Evolutionary conservation across 768 basidiomycete genomes (phyloP).

Genomic region (Russula ochroleuca): DNA sequence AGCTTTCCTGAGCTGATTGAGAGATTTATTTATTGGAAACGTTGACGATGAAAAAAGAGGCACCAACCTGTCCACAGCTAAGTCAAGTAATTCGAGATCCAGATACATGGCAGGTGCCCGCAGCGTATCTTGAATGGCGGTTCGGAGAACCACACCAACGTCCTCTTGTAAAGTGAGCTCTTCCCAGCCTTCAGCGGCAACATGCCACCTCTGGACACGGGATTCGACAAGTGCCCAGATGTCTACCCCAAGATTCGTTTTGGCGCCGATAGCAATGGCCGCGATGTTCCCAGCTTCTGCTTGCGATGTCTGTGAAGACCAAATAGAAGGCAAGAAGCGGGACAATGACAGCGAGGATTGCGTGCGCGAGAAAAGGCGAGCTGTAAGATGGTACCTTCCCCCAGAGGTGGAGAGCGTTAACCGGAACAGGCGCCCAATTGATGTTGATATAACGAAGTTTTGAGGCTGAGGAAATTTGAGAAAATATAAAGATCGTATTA

Average conservation of each 20-base stretch:
- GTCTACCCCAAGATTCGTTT: slow-evolving; percentile 46
- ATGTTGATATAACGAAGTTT: slow-evolving; percentile 66
- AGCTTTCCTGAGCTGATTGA: slow-evolving; percentile 46
- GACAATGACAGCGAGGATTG: slow-evolving; percentile 43
- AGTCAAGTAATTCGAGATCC: slow-evolving; percentile 71
- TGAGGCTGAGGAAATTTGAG: slow-evolving; percentile 43
- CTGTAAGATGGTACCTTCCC: slow-evolving; percentile 59
- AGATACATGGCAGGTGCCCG: slow-evolving; percentile 41
- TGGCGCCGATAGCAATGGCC: slow-evolving; percentile 51
- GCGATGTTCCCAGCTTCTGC: slow-evolving; percentile 59
- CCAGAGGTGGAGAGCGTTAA: slow-evolving; percentile 61
- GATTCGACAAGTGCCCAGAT: slow-evolving; percentile 69
- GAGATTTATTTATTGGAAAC: background rate
- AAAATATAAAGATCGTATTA: slow-evolving; percentile 10
- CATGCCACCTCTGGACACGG: slow-evolving; percentile 65
- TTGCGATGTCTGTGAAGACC: slow-evolving; percentile 40
- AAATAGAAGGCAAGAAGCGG: slow-evolving; percentile 42
- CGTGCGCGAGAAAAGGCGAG: slow-evolving; percentile 57
- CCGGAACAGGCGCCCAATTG: slow-evolving; percentile 61
- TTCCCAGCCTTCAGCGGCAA: slow-evolving; percentile 67
- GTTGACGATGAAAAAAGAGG: slow-evolving; percentile 5
- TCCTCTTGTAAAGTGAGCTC: slow-evolving; percentile 56
- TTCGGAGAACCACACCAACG: slow-evolving; percentile 45
- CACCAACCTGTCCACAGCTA: slow-evolving; percentile 55
- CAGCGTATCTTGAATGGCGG: slow-evolving; percentile 45